phyloP scores from a whole-genome alignment of 768 basidiomycete genomes.

The Collybia nuda region DNA sequence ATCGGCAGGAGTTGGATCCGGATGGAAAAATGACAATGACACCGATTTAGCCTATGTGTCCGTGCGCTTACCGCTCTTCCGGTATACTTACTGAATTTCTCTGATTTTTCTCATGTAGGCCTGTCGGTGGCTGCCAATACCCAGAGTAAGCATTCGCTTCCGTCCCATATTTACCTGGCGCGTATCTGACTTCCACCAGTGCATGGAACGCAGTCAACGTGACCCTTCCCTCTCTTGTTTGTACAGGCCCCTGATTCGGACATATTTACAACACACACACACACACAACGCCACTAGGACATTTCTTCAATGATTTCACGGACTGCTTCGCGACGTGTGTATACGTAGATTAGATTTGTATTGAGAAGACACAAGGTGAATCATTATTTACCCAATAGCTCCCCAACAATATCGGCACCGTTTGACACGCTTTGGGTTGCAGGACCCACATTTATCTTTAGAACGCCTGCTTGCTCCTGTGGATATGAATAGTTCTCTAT shows the following conservation, averaged over 20 bases:
- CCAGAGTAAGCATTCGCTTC: slow-evolving; percentile 40
- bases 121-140: slow-evolving; percentile 64
- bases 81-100: slow-evolving; percentile 2
- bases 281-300: too few relatives aligned
- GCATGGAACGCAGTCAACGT: slow-evolving; percentile 60
- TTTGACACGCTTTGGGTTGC: too few relatives aligned
- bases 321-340: neutral
- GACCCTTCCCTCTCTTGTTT: slow-evolving; percentile 45
- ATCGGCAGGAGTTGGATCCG: slow-evolving; percentile 56
- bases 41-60: slow-evolving; percentile 55
- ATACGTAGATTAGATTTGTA: slow-evolving; percentile 1
- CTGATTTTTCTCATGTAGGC: slow-evolving; percentile 21
- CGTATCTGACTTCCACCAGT: slow-evolving; percentile 22
- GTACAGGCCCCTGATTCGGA: slow-evolving; percentile 24
- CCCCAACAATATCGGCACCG: neutral
- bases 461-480: too few relatives aligned
- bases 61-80: slow-evolving; percentile 13
- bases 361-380: too few relatives aligned
- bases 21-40: slow-evolving; percentile 78
- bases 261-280: too few relatives aligned
- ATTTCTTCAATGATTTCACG: too few relatives aligned
- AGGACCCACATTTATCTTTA: too few relatives aligned
- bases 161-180: neutral
- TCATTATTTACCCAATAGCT: too few relatives aligned
- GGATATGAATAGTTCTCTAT: too few relatives aligned